Evolutionary conservation across 129 eudicot species (phyloP), one percentile per base, ranked within the genome.

Genomic region (Logfia minima): DNA sequence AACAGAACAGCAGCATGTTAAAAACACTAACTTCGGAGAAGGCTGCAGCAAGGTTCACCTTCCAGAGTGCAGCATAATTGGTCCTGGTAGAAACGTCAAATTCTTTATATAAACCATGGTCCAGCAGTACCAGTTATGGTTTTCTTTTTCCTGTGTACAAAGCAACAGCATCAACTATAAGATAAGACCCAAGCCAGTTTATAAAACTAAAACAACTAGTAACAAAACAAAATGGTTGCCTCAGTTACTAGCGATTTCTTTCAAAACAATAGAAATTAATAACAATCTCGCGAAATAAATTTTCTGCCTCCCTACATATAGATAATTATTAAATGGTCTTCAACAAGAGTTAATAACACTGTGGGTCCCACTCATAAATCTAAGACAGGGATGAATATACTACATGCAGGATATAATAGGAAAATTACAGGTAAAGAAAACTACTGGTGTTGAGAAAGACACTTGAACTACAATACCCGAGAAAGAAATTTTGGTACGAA

Each of bases 31-130:
- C 23, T 60, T 21, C 29, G n/a, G 32, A 19, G 5, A 22, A 13
- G 45, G 5, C 21, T 23, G 55, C 24, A 55, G 68, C 6, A 66
- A 21, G 14, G 56, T 28, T 68, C 77, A 93, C 97, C 98, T 93
- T 87, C 97, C 98, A 93, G 48, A 93, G 85, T 21, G 97, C 84
- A 43, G 98, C 97, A 82, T 93, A 93, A 85, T 84, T 89, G 71
- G 84, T 86, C 81, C 97, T 87, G 4, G 83, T 91, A 16, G 79
- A 66, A 72, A 28, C 5, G 71, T 91, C 98, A 70, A 93, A 96
- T 35, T 89, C 93, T 80, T 91, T 93, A 83, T 93, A 93, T 52
- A 93, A 84, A 71, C 98, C 98, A 90, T 93, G 97, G 87, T 93
- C 98, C 74, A 93, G 81, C 71, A 93, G 82, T 66, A 93, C 87